Percentiles rank a stretch among this genome's conserved stretches.
Evolutionary conservation across 768 basidiomycete species (phyloP).

Genomic region (Xerocomellus chrysenteron): DNA sequence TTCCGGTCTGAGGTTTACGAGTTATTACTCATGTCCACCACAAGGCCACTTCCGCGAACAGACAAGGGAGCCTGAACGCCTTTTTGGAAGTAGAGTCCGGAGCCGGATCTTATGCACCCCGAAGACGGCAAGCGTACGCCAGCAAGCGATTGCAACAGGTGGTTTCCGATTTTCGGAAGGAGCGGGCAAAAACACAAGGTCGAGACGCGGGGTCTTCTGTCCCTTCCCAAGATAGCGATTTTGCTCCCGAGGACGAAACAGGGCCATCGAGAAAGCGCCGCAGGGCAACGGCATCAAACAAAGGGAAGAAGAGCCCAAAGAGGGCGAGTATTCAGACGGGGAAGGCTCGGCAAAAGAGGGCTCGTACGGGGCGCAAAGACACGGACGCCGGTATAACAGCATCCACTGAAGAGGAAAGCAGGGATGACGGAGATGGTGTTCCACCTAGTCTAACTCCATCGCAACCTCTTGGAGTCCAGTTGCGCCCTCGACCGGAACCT

Average conservation of each 20-base stretch:
- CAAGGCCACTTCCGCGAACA: slow-evolving; percentile 64
- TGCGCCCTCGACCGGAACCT: slow-evolving; percentile 46
- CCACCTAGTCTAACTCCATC: slow-evolving; percentile 9
- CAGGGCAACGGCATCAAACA: slow-evolving; percentile 18
- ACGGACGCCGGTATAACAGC: not conserved
- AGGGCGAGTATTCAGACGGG: not conserved
- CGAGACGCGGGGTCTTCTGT: slow-evolving; percentile 13
- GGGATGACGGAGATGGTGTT: slow-evolving; percentile 12
- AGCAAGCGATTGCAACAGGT: slow-evolving; percentile 88
- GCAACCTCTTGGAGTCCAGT: slow-evolving; percentile 28
- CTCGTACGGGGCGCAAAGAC: not conserved
- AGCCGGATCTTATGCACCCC: slow-evolving; percentile 69
- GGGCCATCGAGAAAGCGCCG: slow-evolving; percentile 35
- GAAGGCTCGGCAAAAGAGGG: slow-evolving; percentile 4
- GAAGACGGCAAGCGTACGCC: slow-evolving; percentile 76
- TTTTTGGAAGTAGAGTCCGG: slow-evolving; percentile 75
- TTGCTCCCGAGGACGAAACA: slow-evolving; percentile 25
- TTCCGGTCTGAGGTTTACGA: not conserved
- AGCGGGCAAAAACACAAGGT: slow-evolving; percentile 25
- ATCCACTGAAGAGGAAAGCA: slow-evolving; percentile 17
- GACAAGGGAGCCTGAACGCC: slow-evolving; percentile 71
- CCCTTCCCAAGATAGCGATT: slow-evolving; percentile 29
- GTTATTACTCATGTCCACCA: not conserved
- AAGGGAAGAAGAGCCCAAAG: slow-evolving; percentile 3
- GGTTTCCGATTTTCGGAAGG: slow-evolving; percentile 73